Conservation (phyloP, 495 filamentous ascomycete species). For the Penicillium manginii region DNA sequence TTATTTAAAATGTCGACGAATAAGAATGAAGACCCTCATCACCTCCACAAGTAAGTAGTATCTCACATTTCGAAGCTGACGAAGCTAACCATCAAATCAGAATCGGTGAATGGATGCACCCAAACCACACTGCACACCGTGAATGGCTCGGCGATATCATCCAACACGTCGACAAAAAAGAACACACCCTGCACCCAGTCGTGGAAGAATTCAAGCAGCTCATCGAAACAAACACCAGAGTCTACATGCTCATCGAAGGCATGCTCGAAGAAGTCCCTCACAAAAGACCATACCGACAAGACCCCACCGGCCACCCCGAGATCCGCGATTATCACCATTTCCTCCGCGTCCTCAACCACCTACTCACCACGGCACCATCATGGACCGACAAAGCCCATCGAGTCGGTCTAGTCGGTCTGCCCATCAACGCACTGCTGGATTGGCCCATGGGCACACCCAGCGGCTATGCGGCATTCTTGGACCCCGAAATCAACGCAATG, state of each 20-base stretch:
- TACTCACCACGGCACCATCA: conserved; percentile 63
- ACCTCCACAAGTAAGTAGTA: neutral
- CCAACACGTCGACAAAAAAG: conserved; percentile 30
- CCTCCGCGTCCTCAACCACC: conserved; percentile 64
- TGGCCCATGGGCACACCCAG: conserved; percentile 74
- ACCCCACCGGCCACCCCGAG: conserved; percentile 62
- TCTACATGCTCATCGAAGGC: conserved; percentile 41
- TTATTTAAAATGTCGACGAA: neutral
- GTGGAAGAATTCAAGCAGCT: conserved; percentile 47
- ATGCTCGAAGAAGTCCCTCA: conserved; percentile 73
- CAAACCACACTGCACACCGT: conserved; percentile 31
- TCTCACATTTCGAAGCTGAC: neutral
- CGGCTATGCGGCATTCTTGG: conserved; percentile 67
- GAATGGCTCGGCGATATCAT: conserved; percentile 43
- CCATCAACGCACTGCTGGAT: conserved; percentile 70
- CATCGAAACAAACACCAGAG: conserved; percentile 47
- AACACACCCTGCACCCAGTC: conserved; percentile 35
- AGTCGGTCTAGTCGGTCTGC: conserved; percentile 67
- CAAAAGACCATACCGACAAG: conserved; percentile 55
- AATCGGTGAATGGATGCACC: conserved; percentile 45
- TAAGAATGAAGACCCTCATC: neutral
- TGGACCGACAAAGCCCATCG: conserved; percentile 57
- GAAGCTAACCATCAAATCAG: conserved; percentile 3
- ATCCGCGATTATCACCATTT: conserved; percentile 68
- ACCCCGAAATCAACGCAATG: conserved; percentile 67